Conservation (phyloP, 495 filamentous ascomycete genomes). For the Aspergillus baeticus region DNA sequence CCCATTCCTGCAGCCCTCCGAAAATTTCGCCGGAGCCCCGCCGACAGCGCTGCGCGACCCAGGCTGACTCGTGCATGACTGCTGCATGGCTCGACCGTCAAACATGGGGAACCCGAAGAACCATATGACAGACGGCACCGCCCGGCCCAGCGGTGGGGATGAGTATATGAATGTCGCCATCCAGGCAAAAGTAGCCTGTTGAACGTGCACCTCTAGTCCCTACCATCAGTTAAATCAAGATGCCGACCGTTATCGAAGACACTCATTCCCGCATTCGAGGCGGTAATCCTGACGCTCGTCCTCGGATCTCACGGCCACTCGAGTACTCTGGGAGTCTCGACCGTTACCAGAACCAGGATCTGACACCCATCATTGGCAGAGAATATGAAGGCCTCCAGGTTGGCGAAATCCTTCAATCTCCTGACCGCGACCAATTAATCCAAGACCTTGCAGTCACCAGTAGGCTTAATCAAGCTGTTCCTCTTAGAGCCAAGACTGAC, state of each 20-base stretch:
- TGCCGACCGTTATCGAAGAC: slow-evolving; percentile 18
- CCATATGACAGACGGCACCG: not conserved
- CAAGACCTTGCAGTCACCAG: slow-evolving; percentile 60
- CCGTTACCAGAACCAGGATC: slow-evolving; percentile 48
- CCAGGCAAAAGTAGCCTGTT: too few species aligned
- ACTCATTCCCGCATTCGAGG: slow-evolving; percentile 15
- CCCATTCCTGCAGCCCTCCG: slow-evolving; percentile 10
- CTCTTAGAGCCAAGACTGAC: not conserved
- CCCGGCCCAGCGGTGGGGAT: not conserved
- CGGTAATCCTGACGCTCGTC: slow-evolving; percentile 20
- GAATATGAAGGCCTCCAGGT: slow-evolving; percentile 56
- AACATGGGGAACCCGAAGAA: not conserved
- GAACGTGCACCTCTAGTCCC: not conserved
- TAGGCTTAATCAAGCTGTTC: slow-evolving; percentile 17
- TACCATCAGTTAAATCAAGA: slow-evolving; percentile 3
- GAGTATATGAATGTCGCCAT: slow-evolving; percentile 9
- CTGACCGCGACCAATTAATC: slow-evolving; percentile 49
- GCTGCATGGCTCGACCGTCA: not conserved
- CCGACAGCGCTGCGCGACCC: slow-evolving; percentile 9
- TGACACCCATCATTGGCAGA: slow-evolving; percentile 61
- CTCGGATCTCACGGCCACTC: slow-evolving; percentile 33
- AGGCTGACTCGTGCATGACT: not conserved
- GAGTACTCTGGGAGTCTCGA: slow-evolving; percentile 50
- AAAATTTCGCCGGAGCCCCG: slow-evolving; percentile 30
- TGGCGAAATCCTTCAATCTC: slow-evolving; percentile 49